Percentiles rank a stretch among this genome's conserved stretches.
phyloP scores from a whole-genome alignment of 1,284 basidiomycete genomes.

The Pulveroboletus sp. region DNA sequence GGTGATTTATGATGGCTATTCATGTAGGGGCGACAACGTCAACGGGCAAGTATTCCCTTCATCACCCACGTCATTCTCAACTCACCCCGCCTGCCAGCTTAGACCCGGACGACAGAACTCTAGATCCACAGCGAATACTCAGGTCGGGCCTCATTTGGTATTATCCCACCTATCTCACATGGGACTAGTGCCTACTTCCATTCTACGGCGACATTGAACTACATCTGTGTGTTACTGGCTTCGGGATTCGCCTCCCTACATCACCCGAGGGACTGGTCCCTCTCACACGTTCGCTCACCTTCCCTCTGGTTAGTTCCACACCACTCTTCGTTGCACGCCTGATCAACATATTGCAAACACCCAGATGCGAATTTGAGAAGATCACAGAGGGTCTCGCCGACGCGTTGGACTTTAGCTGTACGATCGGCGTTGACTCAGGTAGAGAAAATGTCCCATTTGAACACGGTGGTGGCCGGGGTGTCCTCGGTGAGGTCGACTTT shows the following conservation, averaged over 20 bases:
- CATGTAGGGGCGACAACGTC: conserved; percentile 87
- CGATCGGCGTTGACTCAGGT: conserved; percentile 70
- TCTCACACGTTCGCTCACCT: conserved; percentile 85
- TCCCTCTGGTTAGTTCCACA: conserved; percentile 54
- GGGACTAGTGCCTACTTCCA: conserved; percentile 86
- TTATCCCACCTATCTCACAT: conserved; percentile 5
- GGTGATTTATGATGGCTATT: conserved; percentile 3
- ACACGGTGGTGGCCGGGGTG: conserved; percentile 64
- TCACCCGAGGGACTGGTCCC: conserved; percentile 90
- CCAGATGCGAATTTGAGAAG: conserved; percentile 76
- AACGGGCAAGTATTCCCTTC: conserved; percentile 60
- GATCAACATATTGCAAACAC: conserved; percentile 9
- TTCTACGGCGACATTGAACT: conserved; percentile 90
- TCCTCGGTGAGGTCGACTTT: conserved; percentile 89
- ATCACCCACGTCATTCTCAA: not conserved
- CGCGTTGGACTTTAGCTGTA: conserved; percentile 89
- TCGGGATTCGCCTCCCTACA: conserved; percentile 92
- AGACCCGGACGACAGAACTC: conserved; percentile 72
- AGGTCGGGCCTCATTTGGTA: conserved; percentile 40
- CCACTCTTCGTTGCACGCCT: not conserved
- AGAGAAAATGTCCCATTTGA: conserved; percentile 56
- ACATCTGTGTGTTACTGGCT: conserved; percentile 82
- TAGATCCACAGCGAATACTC: conserved; percentile 86
- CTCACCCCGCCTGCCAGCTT: conserved; percentile 35
- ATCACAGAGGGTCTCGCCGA: conserved; percentile 87